phyloP scores from a whole-genome alignment of 768 basidiomycete genomes.

The Boletus tomentosulus region DNA sequence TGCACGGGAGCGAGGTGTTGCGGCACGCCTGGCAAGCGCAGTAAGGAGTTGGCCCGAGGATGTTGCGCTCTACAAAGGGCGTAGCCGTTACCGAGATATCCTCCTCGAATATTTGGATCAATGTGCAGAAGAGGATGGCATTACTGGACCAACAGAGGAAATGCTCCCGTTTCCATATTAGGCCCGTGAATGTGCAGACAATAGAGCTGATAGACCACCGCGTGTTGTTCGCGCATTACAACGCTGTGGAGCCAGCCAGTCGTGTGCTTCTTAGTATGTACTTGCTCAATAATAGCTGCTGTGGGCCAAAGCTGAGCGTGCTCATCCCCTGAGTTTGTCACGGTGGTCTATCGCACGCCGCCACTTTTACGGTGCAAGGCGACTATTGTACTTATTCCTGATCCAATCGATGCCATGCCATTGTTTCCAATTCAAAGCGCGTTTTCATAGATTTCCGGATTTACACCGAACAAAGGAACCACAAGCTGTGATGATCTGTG shows the following conservation, averaged over 20 bases:
- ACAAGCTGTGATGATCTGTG: conserved; percentile 18
- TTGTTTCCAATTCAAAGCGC: conserved; percentile 15
- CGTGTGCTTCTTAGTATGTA: not conserved
- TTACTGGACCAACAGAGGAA: conserved; percentile 10
- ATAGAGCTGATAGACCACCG: not conserved
- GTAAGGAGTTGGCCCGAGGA: conserved; percentile 68
- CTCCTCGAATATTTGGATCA: conserved; percentile 25
- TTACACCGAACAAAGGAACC: conserved; percentile 13
- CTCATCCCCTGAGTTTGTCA: not conserved
- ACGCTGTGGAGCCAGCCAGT: not conserved
- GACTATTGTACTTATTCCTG: not conserved
- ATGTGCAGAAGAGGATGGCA: conserved; percentile 19
- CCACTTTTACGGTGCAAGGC: not conserved
- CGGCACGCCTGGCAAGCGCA: conserved; percentile 61
- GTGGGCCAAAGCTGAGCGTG: not conserved
- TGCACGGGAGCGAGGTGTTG: conserved; percentile 52
- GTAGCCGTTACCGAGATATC: conserved; percentile 19
- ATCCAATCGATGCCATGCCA: conserved; percentile 7
- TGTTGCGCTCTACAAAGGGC: conserved; percentile 37
- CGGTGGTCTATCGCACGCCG: not conserved
- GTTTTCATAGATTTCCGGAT: conserved; percentile 5
- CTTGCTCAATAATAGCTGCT: too few relatives aligned
- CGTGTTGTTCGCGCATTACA: not conserved
- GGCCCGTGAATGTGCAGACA: not conserved
- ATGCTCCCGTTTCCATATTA: conserved; percentile 20